These are phyloP conservation scores for Pseudocercospora fijiensis DNA, from an alignment of 2,329 filamentous ascomycete species.

Conservation along the genomic window DNA sequence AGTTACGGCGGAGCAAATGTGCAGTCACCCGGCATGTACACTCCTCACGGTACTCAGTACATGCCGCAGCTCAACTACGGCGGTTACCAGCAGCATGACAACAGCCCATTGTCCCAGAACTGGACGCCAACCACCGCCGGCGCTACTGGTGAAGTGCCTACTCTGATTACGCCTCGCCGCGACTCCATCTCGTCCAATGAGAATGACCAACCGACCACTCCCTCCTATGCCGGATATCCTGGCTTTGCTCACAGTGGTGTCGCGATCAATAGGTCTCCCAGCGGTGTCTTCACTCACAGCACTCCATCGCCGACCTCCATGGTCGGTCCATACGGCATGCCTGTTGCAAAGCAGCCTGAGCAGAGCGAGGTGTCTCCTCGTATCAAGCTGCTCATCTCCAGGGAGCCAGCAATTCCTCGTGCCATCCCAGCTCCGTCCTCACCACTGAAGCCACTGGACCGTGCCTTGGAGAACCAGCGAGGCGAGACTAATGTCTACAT, in stretches of 20 bases:
- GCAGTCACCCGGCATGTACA: constrained; percentile 47
- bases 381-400: constrained; percentile 52
- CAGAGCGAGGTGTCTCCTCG: constrained; percentile 46
- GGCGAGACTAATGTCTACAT: constrained; percentile 99
- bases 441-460: constrained; percentile 84
- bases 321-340: constrained; percentile 46
- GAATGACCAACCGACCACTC: constrained; percentile 53
- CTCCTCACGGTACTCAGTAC: constrained; percentile 44
- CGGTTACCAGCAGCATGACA: constrained; percentile 47
- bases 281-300: constrained; percentile 49
- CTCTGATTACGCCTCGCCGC: constrained; percentile 53
- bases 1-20: constrained; percentile 32
- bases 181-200: constrained; percentile 55
- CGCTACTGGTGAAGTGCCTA: constrained; percentile 50
- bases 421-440: constrained; percentile 89
- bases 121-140: constrained; percentile 47
- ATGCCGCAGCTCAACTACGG: constrained; percentile 46
- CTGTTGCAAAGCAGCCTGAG: constrained; percentile 39
- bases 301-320: constrained; percentile 53
- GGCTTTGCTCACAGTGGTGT: constrained; percentile 42
- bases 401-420: constrained; percentile 78
- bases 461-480: constrained; percentile 90
- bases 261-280: constrained; percentile 52
- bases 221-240: constrained; percentile 46
- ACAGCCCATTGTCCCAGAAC: constrained; percentile 48